phyloP scores from a whole-genome alignment of 352 stramenopile species.

The Stramenopiles sp. region DNA sequence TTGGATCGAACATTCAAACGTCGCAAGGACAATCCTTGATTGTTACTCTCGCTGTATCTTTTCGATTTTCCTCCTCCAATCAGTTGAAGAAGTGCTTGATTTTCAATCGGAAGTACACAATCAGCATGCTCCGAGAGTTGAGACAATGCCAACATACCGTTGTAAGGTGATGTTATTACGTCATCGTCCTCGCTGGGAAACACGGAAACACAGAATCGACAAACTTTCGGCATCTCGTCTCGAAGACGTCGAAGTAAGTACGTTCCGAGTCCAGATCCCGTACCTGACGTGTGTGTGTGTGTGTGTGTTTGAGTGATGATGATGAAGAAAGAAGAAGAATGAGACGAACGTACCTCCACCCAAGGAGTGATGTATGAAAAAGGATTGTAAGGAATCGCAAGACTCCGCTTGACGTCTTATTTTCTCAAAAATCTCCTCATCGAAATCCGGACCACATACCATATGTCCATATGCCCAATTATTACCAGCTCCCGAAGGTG shows the following conservation, averaged over 20 bases:
- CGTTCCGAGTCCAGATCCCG: conserved; percentile 93
- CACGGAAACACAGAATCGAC: conserved; percentile 98
- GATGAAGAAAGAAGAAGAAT: too few relatives aligned
- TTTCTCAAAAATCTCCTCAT: conserved; percentile 93
- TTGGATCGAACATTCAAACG: too few relatives aligned
- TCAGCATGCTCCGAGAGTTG: conserved; percentile 99
- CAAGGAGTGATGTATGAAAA: conserved; percentile 98
- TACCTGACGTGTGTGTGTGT: too few relatives aligned
- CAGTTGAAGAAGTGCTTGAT: conserved; percentile 97
- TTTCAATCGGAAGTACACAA: conserved; percentile 97
- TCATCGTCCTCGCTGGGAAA: conserved; percentile 94
- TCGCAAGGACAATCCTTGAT: too few relatives aligned
- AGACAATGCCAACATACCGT: conserved; percentile 94
- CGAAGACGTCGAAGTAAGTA: too few relatives aligned
- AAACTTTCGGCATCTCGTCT: conserved; percentile 96
- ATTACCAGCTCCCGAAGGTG: conserved; percentile 89
- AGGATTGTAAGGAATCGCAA: conserved; percentile 95
- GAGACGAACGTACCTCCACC: too few relatives aligned
- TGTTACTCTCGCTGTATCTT: too few relatives aligned
- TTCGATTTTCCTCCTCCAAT: too few relatives aligned
- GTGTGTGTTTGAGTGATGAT: too few relatives aligned
- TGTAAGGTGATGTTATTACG: conserved; percentile 98
- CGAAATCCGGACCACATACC: conserved; percentile 92
- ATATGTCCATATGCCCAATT: conserved; percentile 99
- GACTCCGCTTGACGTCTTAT: conserved; percentile 91